These are phyloP conservation scores for Ceratobasidium sp. DNA, from an alignment of 1,284 basidiomycete genomes.

Conservation along the genomic window DNA sequence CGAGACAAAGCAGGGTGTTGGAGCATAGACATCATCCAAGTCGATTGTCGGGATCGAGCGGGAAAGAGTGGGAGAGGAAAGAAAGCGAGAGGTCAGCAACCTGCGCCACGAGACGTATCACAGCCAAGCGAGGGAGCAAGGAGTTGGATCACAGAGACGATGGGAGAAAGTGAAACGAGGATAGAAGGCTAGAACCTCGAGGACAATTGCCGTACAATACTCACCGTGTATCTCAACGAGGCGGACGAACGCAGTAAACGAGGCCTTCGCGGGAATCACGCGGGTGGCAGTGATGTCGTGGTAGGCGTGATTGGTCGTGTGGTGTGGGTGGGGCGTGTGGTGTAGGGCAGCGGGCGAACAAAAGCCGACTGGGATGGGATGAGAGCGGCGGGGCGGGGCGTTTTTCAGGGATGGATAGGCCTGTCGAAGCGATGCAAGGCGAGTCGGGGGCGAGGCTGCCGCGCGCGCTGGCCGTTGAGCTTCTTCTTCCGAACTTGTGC, in stretches of 20 bases:
- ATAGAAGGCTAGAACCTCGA: conserved; percentile 1
- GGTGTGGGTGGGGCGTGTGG: background rate
- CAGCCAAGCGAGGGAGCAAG: background rate
- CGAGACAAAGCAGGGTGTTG: conserved; percentile 28
- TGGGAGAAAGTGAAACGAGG: background rate
- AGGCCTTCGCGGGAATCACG: background rate
- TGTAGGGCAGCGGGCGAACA: conserved; percentile 24
- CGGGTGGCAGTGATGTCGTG: conserved; percentile 8
- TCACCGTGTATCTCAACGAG: conserved; percentile 32
- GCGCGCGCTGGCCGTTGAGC: background rate
- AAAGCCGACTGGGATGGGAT: conserved; percentile 16
- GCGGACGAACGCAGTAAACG: conserved; percentile 13
- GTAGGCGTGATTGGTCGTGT: background rate
- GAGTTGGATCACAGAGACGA: background rate
- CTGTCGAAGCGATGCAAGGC: background rate
- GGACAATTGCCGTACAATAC: background rate
- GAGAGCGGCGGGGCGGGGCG: conserved; percentile 24
- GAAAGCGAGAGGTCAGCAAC: background rate
- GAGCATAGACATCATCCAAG: conserved; percentile 24
- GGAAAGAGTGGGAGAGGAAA: background rate
- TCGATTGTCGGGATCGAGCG: too few relatives aligned
- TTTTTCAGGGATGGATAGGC: conserved; percentile 14
- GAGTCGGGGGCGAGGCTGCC: conserved; percentile 16
- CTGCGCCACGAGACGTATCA: conserved; percentile 14
- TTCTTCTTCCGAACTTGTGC: conserved; percentile 3